Percentiles rank a stretch among this genome's conserved stretches.
Conservation (phyloP, 176 grass and related monocot species). For the Lolium perenne region DNA sequence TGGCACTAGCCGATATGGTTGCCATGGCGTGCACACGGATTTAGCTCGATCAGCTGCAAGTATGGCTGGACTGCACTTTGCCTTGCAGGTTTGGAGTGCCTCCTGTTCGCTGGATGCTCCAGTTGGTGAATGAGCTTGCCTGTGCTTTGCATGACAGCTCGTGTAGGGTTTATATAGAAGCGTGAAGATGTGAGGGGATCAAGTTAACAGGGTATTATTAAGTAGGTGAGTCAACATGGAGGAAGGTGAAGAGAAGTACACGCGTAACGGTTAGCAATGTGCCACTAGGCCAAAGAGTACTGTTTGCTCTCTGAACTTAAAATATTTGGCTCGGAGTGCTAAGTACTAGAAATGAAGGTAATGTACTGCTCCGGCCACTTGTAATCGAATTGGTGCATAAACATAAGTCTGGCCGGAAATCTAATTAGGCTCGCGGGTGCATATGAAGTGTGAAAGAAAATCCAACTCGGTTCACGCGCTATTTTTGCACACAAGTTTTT, state of each 20-base stretch:
- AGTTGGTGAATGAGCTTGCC: neutral
- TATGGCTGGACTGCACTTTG: neutral
- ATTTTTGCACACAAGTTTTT: no score
- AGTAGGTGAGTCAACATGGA: conserved; percentile 50
- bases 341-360: neutral
- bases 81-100: neutral
- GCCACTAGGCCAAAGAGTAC: no score
- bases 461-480: no score
- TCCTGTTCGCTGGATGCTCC: neutral
- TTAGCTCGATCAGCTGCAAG: neutral
- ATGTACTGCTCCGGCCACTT: no score
- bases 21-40: conserved; percentile 24
- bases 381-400: no score
- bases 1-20: neutral
- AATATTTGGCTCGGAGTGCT: neutral
- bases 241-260: conserved; percentile 24
- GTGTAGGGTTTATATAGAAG: conserved; percentile 17
- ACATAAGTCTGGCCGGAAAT: no score
- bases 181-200: neutral
- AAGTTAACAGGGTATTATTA: neutral
- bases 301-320: conserved; percentile 9
- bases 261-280: neutral
- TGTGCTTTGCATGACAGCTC: neutral
- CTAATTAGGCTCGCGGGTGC: no score
- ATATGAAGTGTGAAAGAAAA: no score